Conservation (phyloP, 805 yeast species). For the Yarrowia sp. region DNA sequence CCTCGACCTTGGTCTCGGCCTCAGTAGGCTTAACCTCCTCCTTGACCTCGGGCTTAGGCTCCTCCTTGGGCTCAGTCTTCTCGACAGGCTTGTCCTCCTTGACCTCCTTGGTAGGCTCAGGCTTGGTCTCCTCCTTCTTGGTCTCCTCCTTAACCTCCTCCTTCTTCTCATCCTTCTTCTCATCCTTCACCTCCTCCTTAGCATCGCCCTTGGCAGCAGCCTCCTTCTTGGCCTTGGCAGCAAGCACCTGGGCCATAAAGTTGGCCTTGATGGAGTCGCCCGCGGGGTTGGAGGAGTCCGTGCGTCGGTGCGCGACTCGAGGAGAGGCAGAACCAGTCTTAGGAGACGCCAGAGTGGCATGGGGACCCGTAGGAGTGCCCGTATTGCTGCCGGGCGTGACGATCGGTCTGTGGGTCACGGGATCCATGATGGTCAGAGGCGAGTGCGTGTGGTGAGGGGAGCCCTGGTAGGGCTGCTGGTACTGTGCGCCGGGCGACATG, state of each 20-base stretch:
- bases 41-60: background rate
- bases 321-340: slow-evolving; percentile 20
- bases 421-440: slow-evolving; percentile 35
- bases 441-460: slow-evolving; percentile 28
- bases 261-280: slow-evolving; percentile 25
- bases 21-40: background rate
- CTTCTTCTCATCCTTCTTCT: background rate
- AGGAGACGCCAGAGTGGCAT: slow-evolving; percentile 23
- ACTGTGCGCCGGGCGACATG: slow-evolving; percentile 22
- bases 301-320: slow-evolving; percentile 16
- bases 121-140: slow-evolving; percentile 14
- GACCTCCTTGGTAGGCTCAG: background rate
- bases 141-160: slow-evolving; percentile 1
- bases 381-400: slow-evolving; percentile 16
- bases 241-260: slow-evolving; percentile 23
- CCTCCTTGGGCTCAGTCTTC: slow-evolving; percentile 27
- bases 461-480: slow-evolving; percentile 8
- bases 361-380: slow-evolving; percentile 19
- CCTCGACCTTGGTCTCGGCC: slow-evolving; percentile 8
- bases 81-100: slow-evolving; percentile 13
- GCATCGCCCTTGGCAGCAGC: background rate
- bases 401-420: slow-evolving; percentile 34
- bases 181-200: slow-evolving; percentile 20
- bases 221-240: slow-evolving; percentile 26
- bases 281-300: slow-evolving; percentile 13